Evolutionary conservation across 805 yeast genomes (phyloP).

Genomic region (Ogataea kodamae): DNA sequence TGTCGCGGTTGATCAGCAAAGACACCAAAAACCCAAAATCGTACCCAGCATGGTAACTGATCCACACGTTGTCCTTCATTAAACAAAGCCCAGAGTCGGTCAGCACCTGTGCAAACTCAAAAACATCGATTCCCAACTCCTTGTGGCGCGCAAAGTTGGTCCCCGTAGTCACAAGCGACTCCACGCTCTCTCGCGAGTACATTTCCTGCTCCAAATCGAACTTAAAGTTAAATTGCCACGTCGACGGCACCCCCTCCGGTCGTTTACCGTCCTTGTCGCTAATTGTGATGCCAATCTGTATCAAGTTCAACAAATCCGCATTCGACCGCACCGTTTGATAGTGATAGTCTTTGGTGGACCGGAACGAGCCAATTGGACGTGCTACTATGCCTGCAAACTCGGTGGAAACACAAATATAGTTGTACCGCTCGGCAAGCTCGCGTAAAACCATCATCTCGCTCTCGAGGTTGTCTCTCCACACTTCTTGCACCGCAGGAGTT

Average conservation of each 20-base stretch:
- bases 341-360: constrained; percentile 87
- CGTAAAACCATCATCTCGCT: constrained; percentile 63
- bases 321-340: constrained; percentile 92
- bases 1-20: constrained; percentile 64
- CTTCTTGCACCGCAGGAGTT: constrained; percentile 49
- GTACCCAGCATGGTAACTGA: constrained; percentile 90
- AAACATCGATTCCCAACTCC: constrained; percentile 71
- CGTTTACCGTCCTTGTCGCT: constrained; percentile 66
- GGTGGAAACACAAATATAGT: constrained; percentile 69
- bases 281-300: constrained; percentile 80
- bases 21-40: constrained; percentile 88
- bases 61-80: constrained; percentile 73
- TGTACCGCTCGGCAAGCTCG: constrained; percentile 52
- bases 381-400: constrained; percentile 97
- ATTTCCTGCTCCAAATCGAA: constrained; percentile 76
- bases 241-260: constrained; percentile 61
- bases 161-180: constrained; percentile 76
- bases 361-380: constrained; percentile 91
- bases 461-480: constrained; percentile 68
- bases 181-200: constrained; percentile 83
- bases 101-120: constrained; percentile 78
- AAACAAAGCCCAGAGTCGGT: constrained; percentile 83
- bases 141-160: constrained; percentile 74
- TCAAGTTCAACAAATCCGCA: constrained; percentile 78
- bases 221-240: constrained; percentile 96